Evolutionary conservation across 73 alveolate species (phyloP).

Genomic region (Tetrahymena borealis): DNA sequence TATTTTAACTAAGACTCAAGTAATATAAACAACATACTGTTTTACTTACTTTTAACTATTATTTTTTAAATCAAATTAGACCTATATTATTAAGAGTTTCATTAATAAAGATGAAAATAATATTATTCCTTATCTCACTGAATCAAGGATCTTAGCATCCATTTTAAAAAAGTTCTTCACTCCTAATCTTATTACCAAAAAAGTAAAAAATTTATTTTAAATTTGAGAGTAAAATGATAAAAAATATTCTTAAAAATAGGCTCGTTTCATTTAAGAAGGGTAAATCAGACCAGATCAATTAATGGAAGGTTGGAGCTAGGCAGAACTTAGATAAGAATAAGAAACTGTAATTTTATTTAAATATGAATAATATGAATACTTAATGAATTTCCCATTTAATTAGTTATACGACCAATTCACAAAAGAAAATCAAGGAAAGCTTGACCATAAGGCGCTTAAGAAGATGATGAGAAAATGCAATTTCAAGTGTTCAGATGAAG

Average conservation of each 20-base stretch:
- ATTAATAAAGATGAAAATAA: constrained; percentile 22
- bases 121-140: constrained; percentile 6
- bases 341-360: not conserved
- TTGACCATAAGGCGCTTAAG: not conserved
- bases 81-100: constrained; percentile 11
- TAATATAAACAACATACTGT: not conserved
- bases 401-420: not conserved
- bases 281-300: not conserved
- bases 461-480: not conserved
- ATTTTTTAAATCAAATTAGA: not conserved
- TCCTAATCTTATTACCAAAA: constrained; percentile 8
- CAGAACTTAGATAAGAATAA: not conserved
- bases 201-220: not conserved
- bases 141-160: constrained; percentile 28
- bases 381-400: not conserved
- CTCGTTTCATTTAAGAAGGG: not conserved
- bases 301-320: not conserved
- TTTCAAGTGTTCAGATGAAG: not conserved
- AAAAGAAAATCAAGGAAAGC: not conserved
- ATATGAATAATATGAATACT: not conserved
- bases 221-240: not conserved
- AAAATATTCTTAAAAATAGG: not conserved
- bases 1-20: constrained; percentile 29
- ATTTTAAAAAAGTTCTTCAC: constrained; percentile 26
- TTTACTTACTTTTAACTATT: not conserved